Percentiles rank a stretch among this genome's conserved stretches.
Conservation (phyloP, 371 early-diverging fungal species). For the Rhizomucor pusillus region DNA sequence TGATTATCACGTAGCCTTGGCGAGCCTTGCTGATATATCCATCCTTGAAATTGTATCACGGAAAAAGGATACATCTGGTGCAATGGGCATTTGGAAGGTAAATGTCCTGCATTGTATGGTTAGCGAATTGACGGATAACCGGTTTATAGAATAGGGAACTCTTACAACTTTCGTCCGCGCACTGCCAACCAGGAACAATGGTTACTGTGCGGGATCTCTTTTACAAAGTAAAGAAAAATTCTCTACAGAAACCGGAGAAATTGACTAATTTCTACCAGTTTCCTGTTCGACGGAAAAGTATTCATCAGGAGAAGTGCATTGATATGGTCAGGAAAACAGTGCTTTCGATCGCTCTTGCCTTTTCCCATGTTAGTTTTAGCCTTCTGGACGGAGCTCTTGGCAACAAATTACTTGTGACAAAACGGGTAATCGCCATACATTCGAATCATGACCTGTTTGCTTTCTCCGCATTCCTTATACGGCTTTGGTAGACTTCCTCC, state of each 20-base stretch:
- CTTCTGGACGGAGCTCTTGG: constrained; percentile 42
- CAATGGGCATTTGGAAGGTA: constrained; percentile 58
- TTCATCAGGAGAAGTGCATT: constrained; percentile 18
- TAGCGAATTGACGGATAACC: no score
- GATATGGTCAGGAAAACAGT: constrained; percentile 53
- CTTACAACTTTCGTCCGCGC: neutral
- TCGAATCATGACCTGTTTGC: neutral
- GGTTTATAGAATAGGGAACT: neutral
- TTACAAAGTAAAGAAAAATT: constrained; percentile 50
- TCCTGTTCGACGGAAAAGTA: constrained; percentile 56
- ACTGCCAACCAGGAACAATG: constrained; percentile 54
- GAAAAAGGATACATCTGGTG: constrained; percentile 26
- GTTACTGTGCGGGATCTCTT: constrained; percentile 65
- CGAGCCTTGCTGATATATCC: constrained; percentile 54
- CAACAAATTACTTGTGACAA: constrained; percentile 34
- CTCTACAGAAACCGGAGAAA: neutral
- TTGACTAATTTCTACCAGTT: constrained; percentile 27
- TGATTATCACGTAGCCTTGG: constrained; percentile 39
- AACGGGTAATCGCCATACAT: constrained; percentile 34
- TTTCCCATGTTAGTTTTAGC: constrained; percentile 44
- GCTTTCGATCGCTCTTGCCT: constrained; percentile 44
- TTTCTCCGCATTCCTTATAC: neutral
- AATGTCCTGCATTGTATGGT: neutral
- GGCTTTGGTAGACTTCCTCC: neutral
- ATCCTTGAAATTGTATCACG: constrained; percentile 59